These are phyloP conservation scores for Neonectria sp. DNA, from an alignment of 2,329 filamentous ascomycete genomes.

Conservation along the genomic window DNA sequence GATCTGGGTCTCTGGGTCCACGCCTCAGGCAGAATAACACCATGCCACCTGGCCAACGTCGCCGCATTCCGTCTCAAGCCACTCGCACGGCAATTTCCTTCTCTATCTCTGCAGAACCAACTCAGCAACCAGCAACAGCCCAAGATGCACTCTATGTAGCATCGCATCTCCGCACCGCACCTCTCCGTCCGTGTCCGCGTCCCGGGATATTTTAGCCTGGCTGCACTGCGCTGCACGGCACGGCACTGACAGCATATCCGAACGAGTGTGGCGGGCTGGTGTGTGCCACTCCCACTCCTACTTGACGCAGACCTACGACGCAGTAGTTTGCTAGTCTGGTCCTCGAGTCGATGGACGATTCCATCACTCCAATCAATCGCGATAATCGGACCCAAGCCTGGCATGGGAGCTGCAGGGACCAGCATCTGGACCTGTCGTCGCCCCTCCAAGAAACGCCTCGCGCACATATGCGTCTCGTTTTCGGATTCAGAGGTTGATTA, in stretches of 20 bases:
- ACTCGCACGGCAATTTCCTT: not conserved
- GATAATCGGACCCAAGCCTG: conserved; percentile 17
- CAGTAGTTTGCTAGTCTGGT: not conserved
- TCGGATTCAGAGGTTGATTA: conserved; percentile 24
- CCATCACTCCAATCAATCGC: conserved; percentile 20
- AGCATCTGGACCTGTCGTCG: conserved; percentile 24
- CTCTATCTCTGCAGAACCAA: not conserved
- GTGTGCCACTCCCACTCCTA: conserved; percentile 8
- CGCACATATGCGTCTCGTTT: conserved; percentile 28
- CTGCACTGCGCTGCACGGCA: conserved; percentile 15
- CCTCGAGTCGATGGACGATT: conserved; percentile 9
- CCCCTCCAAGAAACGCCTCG: conserved; percentile 19
- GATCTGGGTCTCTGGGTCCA: not conserved
- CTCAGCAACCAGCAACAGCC: not conserved
- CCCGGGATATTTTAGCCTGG: conserved; percentile 14
- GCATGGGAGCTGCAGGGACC: conserved; percentile 28
- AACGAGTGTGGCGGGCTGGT: conserved; percentile 12
- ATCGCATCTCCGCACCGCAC: conserved; percentile 13
- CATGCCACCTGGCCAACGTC: conserved; percentile 25
- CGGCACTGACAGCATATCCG: conserved; percentile 26
- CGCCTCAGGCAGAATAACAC: conserved; percentile 16
- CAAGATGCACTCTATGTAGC: not conserved
- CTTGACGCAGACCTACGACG: not conserved
- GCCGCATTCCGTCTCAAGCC: not conserved
- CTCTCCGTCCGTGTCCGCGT: conserved; percentile 10